phyloP scores from a whole-genome alignment of 768 basidiomycete species.

The Rhizopogon rudus region DNA sequence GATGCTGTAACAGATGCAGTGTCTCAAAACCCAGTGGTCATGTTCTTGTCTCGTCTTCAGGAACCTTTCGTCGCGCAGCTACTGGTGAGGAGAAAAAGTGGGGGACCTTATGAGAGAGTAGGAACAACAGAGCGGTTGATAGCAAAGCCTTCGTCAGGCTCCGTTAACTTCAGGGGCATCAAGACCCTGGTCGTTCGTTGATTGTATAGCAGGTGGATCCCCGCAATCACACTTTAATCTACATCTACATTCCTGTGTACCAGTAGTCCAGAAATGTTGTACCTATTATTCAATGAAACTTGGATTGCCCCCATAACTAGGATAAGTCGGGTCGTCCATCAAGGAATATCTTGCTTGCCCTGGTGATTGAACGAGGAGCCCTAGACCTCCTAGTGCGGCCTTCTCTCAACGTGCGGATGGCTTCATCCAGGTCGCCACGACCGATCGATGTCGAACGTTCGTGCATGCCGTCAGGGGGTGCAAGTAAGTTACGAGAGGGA shows the following conservation, averaged over 20 bases:
- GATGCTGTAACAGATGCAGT: neutral
- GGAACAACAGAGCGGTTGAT: neutral
- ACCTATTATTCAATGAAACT: neutral
- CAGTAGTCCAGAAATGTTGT: neutral
- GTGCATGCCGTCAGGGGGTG: constrained; percentile 35
- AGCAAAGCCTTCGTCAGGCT: neutral
- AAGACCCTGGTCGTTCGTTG: neutral
- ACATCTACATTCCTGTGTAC: neutral
- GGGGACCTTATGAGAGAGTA: neutral
- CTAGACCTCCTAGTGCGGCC: constrained; percentile 33
- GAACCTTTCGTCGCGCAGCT: constrained; percentile 19
- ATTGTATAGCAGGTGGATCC: neutral
- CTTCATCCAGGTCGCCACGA: constrained; percentile 79
- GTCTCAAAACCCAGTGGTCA: neutral
- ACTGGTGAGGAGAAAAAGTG: constrained; percentile 7
- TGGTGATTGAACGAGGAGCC: constrained; percentile 9
- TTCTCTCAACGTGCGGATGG: constrained; percentile 73
- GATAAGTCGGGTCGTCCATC: constrained; percentile 18
- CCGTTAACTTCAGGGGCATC: neutral
- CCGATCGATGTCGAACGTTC: constrained; percentile 52
- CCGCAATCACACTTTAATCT: neutral
- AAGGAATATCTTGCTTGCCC: constrained; percentile 20
- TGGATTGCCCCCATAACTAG: neutral
- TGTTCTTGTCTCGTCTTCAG: constrained; percentile 8
- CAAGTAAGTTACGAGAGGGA: constrained; percentile 23